Evolutionary conservation across 352 stramenopile genomes (phyloP).

Genomic region (Phytophthora litchii): DNA sequence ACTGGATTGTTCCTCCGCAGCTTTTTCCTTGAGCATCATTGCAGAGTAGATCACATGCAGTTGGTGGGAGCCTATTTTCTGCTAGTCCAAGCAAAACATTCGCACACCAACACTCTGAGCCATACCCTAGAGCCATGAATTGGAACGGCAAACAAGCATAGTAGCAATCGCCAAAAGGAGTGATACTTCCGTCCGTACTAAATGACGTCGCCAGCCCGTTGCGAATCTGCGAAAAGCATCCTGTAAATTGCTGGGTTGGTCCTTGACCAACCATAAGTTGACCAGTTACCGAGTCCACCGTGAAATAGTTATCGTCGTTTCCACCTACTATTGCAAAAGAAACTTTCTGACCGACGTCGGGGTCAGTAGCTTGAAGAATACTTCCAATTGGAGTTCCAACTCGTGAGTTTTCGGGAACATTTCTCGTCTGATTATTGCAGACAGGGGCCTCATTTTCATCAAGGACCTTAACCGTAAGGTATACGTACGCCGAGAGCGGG

Average conservation of each 20-base stretch:
- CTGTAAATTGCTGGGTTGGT: slow-evolving; percentile 7
- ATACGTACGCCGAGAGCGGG: slow-evolving; percentile 10
- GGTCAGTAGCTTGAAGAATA: slow-evolving; percentile 12
- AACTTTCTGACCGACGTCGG: slow-evolving; percentile 23
- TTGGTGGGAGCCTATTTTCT: slow-evolving; percentile 9
- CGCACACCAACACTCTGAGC: slow-evolving; percentile 28
- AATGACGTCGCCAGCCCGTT: neutral
- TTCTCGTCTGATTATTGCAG: slow-evolving; percentile 20
- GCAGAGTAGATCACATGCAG: slow-evolving; percentile 17
- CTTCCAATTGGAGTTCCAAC: slow-evolving; percentile 22
- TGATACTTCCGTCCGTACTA: neutral
- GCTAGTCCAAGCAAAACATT: slow-evolving; percentile 16
- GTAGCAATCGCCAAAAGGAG: slow-evolving; percentile 24
- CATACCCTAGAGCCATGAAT: slow-evolving; percentile 32
- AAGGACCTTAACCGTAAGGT: slow-evolving; percentile 19
- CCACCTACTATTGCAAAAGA: slow-evolving; percentile 26
- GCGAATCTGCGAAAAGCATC: slow-evolving; percentile 30
- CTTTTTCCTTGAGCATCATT: slow-evolving; percentile 12
- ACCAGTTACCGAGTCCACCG: slow-evolving; percentile 20
- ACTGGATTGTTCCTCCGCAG: slow-evolving; percentile 29
- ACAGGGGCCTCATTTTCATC: slow-evolving; percentile 38
- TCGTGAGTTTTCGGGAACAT: slow-evolving; percentile 29
- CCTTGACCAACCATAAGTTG: slow-evolving; percentile 22
- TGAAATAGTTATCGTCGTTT: slow-evolving; percentile 25
- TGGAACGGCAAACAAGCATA: slow-evolving; percentile 19